These are phyloP conservation scores for Neurospora sublineolata DNA, from an alignment of 495 filamentous ascomycete species.

Conservation along the genomic window DNA sequence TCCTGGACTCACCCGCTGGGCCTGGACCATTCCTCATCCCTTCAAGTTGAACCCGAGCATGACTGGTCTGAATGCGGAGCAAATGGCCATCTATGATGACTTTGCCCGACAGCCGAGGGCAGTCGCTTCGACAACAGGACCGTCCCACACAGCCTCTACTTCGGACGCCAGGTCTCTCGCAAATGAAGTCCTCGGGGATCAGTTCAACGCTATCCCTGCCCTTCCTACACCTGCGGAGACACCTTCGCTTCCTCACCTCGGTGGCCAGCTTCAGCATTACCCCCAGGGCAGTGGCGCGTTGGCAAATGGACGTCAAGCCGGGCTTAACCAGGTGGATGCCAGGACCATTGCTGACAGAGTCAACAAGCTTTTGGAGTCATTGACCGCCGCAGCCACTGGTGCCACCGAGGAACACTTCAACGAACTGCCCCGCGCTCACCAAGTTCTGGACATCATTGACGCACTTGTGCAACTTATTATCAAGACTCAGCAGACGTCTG, in stretches of 20 bases:
- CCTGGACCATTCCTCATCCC: conserved; percentile 77
- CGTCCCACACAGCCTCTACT: conserved; percentile 33
- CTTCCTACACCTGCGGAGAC: conserved; percentile 72
- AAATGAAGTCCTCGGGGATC: conserved; percentile 72
- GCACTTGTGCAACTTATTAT: conserved; percentile 41
- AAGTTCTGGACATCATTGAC: conserved; percentile 53
- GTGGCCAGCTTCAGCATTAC: conserved; percentile 50
- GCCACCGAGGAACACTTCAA: conserved; percentile 57
- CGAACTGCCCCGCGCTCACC: conserved; percentile 54
- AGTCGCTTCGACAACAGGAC: conserved; percentile 21
- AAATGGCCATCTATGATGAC: conserved; percentile 91
- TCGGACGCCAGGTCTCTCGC: conserved; percentile 43
- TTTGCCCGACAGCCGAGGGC: conserved; percentile 74
- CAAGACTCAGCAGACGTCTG: conserved; percentile 45
- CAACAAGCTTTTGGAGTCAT: conserved; percentile 56
- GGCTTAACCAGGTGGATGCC: conserved; percentile 55
- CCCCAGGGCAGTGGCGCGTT: conserved; percentile 40
- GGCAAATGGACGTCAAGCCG: conserved; percentile 39
- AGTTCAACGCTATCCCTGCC: conserved; percentile 63
- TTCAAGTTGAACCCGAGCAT: conserved; percentile 59
- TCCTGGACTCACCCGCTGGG: conserved; percentile 68
- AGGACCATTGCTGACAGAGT: conserved; percentile 52
- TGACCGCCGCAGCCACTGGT: conserved; percentile 52
- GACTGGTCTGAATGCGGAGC: conserved; percentile 72
- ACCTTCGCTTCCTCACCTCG: conserved; percentile 60